Evolutionary conservation across 257 asterid species (phyloP).

Genomic region (Solanum neorickii): DNA sequence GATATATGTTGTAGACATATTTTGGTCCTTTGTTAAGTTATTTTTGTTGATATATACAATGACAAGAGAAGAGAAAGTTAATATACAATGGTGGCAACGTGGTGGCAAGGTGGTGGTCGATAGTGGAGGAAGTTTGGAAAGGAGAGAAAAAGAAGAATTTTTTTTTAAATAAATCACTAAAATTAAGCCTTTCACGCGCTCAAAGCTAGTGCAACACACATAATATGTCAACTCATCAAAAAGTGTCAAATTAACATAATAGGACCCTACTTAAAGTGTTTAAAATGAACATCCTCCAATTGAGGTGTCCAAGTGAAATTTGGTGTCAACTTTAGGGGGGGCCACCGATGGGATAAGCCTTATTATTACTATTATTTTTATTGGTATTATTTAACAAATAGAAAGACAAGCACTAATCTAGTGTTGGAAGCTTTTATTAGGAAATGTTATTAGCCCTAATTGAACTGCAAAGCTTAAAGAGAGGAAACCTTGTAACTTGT

Average conservation of each 20-base stretch:
- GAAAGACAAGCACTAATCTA: not conserved
- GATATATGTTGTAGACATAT: not conserved
- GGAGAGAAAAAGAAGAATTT: not conserved
- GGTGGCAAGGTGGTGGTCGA: not conserved
- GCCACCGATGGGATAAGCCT: not conserved
- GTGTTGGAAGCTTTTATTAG: not conserved
- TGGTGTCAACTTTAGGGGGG: not conserved
- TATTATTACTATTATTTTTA: not conserved
- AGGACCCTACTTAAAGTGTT: not conserved
- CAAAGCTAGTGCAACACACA: not conserved
- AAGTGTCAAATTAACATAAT: not conserved
- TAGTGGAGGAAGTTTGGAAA: not conserved
- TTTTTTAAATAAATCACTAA: not conserved
- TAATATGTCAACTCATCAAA: not conserved
- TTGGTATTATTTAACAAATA: not conserved
- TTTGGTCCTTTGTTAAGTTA: not conserved
- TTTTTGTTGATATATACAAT: not conserved
- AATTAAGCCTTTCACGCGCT: not conserved
- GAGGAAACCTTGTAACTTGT: not conserved
- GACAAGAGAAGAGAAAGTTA: not conserved
- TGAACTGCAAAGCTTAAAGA: not conserved
- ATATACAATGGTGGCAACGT: not conserved
- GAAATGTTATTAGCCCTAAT: not conserved
- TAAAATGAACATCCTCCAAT: not conserved
- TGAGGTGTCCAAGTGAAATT: not conserved